These are phyloP conservation scores for Gracilariopsis chorda DNA, from an alignment of 23 red algal genomes.

Conservation along the genomic window DNA sequence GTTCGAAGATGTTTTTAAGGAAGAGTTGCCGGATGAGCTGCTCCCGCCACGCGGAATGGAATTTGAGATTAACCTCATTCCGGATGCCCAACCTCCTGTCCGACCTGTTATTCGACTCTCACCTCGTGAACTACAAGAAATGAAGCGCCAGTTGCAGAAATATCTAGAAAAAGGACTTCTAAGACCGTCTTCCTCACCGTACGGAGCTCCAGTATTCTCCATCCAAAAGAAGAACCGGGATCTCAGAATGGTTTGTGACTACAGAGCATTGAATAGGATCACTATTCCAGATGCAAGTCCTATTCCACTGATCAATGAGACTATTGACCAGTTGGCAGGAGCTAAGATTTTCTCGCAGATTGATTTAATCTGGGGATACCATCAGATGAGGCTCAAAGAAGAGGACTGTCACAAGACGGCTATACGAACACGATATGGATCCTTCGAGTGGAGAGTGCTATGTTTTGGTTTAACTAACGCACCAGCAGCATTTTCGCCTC, in stretches of 20 bases:
- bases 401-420: conserved; percentile 30
- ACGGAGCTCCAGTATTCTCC: conserved; percentile 31
- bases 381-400: conserved; percentile 33
- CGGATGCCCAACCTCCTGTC: not conserved
- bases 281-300: conserved; percentile 37
- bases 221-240: conserved; percentile 19
- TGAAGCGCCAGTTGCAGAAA: conserved; percentile 11
- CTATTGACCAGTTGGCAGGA: conserved; percentile 34
- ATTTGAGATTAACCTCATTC: not conserved
- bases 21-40: not conserved
- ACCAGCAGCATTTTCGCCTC: not conserved
- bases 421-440: conserved; percentile 12
- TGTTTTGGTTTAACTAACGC: conserved; percentile 21
- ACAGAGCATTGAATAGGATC: not conserved
- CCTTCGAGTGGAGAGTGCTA: conserved; percentile 17
- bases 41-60: not conserved
- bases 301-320: conserved; percentile 26
- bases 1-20: not conserved
- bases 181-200: not conserved
- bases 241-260: conserved; percentile 15
- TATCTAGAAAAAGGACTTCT: conserved; percentile 2
- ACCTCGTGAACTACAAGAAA: not conserved
- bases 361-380: conserved; percentile 12
- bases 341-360: conserved; percentile 35
- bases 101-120: not conserved